Evolutionary conservation across 352 stramenopile genomes (phyloP), one percentile per base, ranked within the genome.

Genomic region (Globisporangium barbulae): DNA sequence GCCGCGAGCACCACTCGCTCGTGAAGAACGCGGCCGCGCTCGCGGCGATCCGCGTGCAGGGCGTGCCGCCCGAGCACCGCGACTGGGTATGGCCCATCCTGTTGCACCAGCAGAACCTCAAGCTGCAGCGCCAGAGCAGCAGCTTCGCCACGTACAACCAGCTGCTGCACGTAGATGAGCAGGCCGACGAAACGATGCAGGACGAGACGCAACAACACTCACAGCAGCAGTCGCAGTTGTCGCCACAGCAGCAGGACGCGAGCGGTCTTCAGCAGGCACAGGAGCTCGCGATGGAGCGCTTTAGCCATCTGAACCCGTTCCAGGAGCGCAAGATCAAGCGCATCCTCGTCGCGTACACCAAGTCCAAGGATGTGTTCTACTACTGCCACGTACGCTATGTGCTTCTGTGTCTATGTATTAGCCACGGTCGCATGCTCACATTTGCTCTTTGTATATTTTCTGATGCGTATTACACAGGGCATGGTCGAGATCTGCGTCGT

Each of bases 401-500:
- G 5, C 17, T 8, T 33, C 9, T n/a, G 22, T 53, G 47, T 35
- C 22, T 33, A 33, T 19, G 47, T 19, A 30, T 19, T 31, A 30
- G 45, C 45, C n/a, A 31, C 45, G 44, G 9, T 19, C 13, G 31
- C 53, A 47, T n/a, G 21, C 35, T 59, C 21, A 47, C 21, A 39
- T 69, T n/a, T 31, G 33, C n/a, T 35, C 25, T 35, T 13, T 13
- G 12, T 53, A 8, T 49, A 15, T 37, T 55, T 39, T 61, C 3
- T 55, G 12, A 57, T 25, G n/a, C 22, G 44, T 53, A 1, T 47
- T 35, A 25, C 5, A 45, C 66, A 84, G 73, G 83, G 84, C 2
- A 93, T 93, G 84, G 80, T 93, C 8, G 84, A 93, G 72, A 86
- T 87, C 31, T 91, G 81, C 52, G 81, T 86, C 2, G 80, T 93